A percentile compares a stretch with the other conserved stretches of the same genome.
phyloP scores from a whole-genome alignment of 345 rosid genomes.

The Psidium guajava region DNA sequence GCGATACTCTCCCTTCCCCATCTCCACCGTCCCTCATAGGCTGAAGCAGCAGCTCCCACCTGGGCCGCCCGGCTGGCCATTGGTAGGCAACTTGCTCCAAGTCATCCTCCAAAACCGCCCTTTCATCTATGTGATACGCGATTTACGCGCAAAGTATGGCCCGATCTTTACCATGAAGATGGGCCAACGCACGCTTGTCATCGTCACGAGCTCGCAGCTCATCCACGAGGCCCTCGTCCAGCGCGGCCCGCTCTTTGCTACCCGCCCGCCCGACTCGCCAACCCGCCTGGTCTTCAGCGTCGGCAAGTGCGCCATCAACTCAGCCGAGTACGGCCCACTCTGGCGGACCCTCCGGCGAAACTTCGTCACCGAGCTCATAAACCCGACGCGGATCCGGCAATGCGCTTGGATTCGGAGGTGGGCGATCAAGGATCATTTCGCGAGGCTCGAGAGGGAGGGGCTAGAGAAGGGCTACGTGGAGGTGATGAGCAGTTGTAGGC shows the following conservation, averaged over 20 bases:
- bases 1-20: slow-evolving; percentile 20
- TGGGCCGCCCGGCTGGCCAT: slow-evolving; percentile 83
- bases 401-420: slow-evolving; percentile 83
- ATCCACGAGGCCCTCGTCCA: slow-evolving; percentile 87
- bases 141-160: slow-evolving; percentile 62
- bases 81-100: slow-evolving; percentile 71
- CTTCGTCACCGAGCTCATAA: slow-evolving; percentile 71
- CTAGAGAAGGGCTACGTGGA: slow-evolving; percentile 49
- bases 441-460: slow-evolving; percentile 39
- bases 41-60: slow-evolving; percentile 48
- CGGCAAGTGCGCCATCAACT: slow-evolving; percentile 87
- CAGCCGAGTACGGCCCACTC: slow-evolving; percentile 74
- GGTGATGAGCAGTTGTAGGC: slow-evolving; percentile 63
- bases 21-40: neutral
- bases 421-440: slow-evolving; percentile 68
- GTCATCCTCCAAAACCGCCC: slow-evolving; percentile 66
- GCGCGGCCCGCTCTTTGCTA: slow-evolving; percentile 55
- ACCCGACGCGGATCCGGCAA: slow-evolving; percentile 58
- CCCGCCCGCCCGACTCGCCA: slow-evolving; percentile 80
- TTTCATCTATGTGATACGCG: slow-evolving; percentile 56
- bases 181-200: slow-evolving; percentile 90
- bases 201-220: slow-evolving; percentile 62
- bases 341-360: slow-evolving; percentile 75
- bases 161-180: slow-evolving; percentile 90
- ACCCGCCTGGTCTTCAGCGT: slow-evolving; percentile 77